A percentile compares a stretch with the other conserved stretches of the same genome.
Evolutionary conservation across 345 rosid species (phyloP).

Genomic region (Ricinus communis): DNA sequence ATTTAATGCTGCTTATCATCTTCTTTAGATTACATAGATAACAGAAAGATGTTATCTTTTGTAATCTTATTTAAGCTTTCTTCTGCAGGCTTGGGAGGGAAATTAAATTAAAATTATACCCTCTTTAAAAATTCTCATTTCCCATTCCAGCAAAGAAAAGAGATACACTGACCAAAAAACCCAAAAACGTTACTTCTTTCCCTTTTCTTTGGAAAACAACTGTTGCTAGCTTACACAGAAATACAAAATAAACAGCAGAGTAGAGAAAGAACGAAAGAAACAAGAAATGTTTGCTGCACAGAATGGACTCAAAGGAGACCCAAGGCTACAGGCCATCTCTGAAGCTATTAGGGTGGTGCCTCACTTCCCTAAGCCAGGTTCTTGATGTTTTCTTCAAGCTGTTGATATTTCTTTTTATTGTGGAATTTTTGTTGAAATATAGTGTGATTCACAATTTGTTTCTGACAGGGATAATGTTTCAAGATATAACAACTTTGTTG

Average conservation of each 20-base stretch:
- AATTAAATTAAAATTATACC: background rate
- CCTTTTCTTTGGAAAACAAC: background rate
- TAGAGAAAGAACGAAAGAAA: no score
- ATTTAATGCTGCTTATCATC: constrained; percentile 36
- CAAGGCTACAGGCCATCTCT: constrained; percentile 61
- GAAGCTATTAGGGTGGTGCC: constrained; percentile 71
- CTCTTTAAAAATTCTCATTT: background rate
- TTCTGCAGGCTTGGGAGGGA: constrained; percentile 24
- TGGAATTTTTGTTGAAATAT: background rate
- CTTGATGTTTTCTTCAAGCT: background rate
- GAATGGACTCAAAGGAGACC: constrained; percentile 77
- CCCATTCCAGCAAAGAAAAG: background rate
- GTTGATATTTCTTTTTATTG: background rate
- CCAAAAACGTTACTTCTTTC: background rate
- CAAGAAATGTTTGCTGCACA: constrained; percentile 68
- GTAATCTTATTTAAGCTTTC: background rate
- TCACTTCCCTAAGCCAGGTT: constrained; percentile 74
- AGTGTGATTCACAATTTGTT: background rate
- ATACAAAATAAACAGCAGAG: background rate
- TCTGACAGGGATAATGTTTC: constrained; percentile 86
- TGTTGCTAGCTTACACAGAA: background rate
- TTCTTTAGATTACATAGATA: constrained; percentile 22
- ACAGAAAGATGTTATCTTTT: constrained; percentile 18
- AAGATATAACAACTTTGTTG: constrained; percentile 87
- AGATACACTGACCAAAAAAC: background rate